Evolutionary conservation across 495 filamentous ascomycete genomes (phyloP).

Genomic region (Aspergillus heteromorphus): DNA sequence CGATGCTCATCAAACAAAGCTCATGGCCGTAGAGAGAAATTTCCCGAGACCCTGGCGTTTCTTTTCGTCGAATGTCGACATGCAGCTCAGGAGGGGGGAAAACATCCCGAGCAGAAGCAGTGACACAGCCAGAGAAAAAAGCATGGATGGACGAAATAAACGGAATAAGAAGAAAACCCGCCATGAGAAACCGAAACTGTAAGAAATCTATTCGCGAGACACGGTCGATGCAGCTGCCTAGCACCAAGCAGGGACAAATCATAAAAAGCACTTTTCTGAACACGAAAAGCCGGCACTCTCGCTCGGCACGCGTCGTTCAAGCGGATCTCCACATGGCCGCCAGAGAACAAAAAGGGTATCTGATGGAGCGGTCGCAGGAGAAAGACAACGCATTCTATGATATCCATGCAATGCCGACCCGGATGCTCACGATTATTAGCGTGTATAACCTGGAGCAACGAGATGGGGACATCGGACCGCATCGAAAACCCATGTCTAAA

Average conservation of each 20-base stretch:
- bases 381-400: conserved; percentile 78
- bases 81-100: background rate
- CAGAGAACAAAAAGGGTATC: conserved; percentile 54
- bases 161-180: conserved; percentile 36
- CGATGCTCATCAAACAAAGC: conserved; percentile 19
- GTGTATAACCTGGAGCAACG: conserved; percentile 32
- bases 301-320: conserved; percentile 43
- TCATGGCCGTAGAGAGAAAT: background rate
- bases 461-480: conserved; percentile 35
- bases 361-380: conserved; percentile 45
- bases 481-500: conserved; percentile 43
- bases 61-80: conserved; percentile 1
- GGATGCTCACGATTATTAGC: conserved; percentile 34
- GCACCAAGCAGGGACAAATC: conserved; percentile 41
- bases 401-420: conserved; percentile 58
- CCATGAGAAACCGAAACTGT: conserved; percentile 50
- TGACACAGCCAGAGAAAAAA: conserved; percentile 19
- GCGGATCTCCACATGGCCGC: conserved; percentile 35
- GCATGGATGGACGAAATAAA: conserved; percentile 24
- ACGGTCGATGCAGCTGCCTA: conserved; percentile 39
- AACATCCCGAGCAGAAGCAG: conserved; percentile 4
- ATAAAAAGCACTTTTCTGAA: conserved; percentile 44
- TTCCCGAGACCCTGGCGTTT: conserved; percentile 3
- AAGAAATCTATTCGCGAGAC: conserved; percentile 44
- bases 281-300: conserved; percentile 34